Evolutionary conservation across 2,329 filamentous ascomycete species (phyloP), one percentile per base, ranked within the genome.

Genomic region (Fusarium sp.): DNA sequence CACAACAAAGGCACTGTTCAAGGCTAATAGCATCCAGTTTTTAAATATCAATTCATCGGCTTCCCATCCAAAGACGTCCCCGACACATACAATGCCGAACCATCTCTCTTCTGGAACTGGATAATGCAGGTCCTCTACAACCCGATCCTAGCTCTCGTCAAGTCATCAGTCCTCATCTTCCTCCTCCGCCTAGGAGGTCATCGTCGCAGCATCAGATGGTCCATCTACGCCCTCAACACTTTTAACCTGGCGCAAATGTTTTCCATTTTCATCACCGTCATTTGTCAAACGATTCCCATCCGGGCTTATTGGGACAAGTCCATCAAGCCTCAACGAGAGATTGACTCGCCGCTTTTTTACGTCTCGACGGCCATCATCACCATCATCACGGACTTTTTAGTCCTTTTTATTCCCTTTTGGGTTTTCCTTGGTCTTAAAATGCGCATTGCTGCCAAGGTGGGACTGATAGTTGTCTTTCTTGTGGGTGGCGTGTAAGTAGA

Each of bases 111-210:
- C 9, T 77, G 75, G 57, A 76, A 77, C 24, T 77, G 70, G 74
- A 71, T 75, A 16, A 69, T 77, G 64, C 75, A 77, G 38, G 75
- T 77, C 3, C 68, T 85, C 3, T 87, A 87, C 78, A 87, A 85
- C 61, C 85, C 85, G 0, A 83, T 86, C 52, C 74, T 87, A 3
- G 83, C 84, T 5, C 79, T 87, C 11, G 82, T 86, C 65, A 87
- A 87, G 74, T 80, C 82, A 2, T 87, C 85, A 0, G 79, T 86
- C 20, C 80, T 87, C 5, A 70, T 87, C n/a, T 85, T 86, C 67
- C 79, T 86, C n/a, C 79, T 85, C 20, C 84, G 84, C 1, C 82
- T 58, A 76, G 82, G 38, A 77, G 83, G 75, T 60, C 31, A 80
- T 70, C 24, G 77, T 2, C 77, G 79, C 34, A 70, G 68, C 10